Percentiles rank a stretch among this genome's conserved stretches.
These are phyloP conservation scores for Scenedesmus sp. DNA, from an alignment of 163 green algal species.

Conservation along the genomic window DNA sequence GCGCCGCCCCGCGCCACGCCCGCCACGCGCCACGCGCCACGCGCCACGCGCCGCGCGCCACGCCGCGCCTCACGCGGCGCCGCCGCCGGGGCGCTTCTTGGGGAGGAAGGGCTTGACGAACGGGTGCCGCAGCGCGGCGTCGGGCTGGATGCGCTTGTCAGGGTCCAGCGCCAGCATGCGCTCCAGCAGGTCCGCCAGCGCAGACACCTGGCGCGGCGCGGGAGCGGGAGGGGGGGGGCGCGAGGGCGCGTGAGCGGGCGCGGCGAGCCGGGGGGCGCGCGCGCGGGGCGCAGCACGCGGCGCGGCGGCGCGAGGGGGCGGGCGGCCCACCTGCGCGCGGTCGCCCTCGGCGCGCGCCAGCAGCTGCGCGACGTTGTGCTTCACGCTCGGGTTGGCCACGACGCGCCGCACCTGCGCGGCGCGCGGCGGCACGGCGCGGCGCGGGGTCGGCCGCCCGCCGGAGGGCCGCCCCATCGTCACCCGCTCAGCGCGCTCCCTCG, in stretches of 20 bases:
- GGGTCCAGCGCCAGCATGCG: slow-evolving; percentile 89
- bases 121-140: slow-evolving; percentile 83
- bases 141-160: slow-evolving; percentile 85
- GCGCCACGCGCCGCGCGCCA: background rate
- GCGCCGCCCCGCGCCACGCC: no score
- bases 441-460: no score
- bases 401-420: slow-evolving; percentile 75
- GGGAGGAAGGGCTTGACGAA: slow-evolving; percentile 78
- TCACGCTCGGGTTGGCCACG: slow-evolving; percentile 75
- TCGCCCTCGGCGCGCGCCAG: slow-evolving; percentile 52
- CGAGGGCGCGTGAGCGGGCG: background rate
- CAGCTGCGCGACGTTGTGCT: slow-evolving; percentile 75
- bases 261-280: background rate
- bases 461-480: no score
- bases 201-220: slow-evolving; percentile 21
- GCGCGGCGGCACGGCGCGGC: no score
- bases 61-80: background rate
- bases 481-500: no score
- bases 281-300: no score
- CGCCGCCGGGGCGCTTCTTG: slow-evolving; percentile 48
- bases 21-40: no score
- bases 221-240: background rate
- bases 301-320: no score
- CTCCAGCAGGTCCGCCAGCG: slow-evolving; percentile 89
- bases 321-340: slow-evolving; percentile 36